These are phyloP conservation scores for Chalciporus sp. DNA, from an alignment of 1,284 basidiomycete genomes.

Conservation along the genomic window DNA sequence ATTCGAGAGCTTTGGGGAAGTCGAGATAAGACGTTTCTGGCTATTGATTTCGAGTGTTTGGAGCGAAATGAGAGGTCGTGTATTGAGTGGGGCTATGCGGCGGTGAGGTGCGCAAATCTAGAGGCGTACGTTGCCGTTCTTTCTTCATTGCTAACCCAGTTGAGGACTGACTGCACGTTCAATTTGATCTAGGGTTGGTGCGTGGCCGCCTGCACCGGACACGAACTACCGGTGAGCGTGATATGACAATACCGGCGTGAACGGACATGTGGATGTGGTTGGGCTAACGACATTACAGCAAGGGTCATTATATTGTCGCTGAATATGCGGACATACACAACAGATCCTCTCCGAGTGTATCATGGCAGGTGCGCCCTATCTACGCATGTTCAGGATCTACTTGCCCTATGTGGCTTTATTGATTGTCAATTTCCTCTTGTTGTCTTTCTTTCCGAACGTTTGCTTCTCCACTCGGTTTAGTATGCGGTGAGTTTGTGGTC, in stretches of 20 bases:
- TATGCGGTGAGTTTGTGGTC: slow-evolving; percentile 57
- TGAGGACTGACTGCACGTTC: slow-evolving; percentile 6
- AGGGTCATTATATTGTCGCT: slow-evolving; percentile 78
- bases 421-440: not conserved
- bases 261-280: not conserved
- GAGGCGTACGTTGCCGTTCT: slow-evolving; percentile 55
- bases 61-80: slow-evolving; percentile 72
- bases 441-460: not conserved
- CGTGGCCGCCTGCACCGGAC: slow-evolving; percentile 82
- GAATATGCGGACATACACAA: slow-evolving; percentile 78
- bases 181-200: slow-evolving; percentile 50
- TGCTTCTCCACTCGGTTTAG: slow-evolving; percentile 37
- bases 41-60: slow-evolving; percentile 77
- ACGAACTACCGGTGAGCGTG: slow-evolving; percentile 71
- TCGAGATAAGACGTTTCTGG: slow-evolving; percentile 72
- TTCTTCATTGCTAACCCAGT: slow-evolving; percentile 2
- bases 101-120: slow-evolving; percentile 73
- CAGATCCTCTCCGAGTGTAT: slow-evolving; percentile 59
- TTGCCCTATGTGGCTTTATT: slow-evolving; percentile 13
- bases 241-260: not conserved
- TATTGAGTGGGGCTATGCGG: slow-evolving; percentile 82
- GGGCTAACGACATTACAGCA: slow-evolving; percentile 43
- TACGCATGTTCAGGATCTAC: slow-evolving; percentile 7
- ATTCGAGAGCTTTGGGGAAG: slow-evolving; percentile 72
- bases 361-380: slow-evolving; percentile 63